Base-by-base conservation (phyloP, 2,329 filamentous ascomycete genomes). In the Capronia coronata region DNA sequence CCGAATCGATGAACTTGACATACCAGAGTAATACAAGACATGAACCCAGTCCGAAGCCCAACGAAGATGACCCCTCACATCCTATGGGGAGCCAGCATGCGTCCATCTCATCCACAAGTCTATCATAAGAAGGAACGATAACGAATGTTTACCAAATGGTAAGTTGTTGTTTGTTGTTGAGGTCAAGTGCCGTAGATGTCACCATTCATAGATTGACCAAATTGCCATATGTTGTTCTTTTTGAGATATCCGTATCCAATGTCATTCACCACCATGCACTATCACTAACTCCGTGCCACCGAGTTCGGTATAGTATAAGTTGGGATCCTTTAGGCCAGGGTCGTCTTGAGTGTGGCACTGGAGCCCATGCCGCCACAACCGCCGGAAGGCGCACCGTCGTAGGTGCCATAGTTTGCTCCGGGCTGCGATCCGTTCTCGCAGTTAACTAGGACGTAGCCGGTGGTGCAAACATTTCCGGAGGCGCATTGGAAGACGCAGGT, bases 401-500 rank as follows among this genome's bases (percentile, higher is more conserved):
- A 57, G n/a, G 46, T 55, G 29, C 57, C 57, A 34, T 51, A 58
- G 52, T 57, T 56, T 46, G 57, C 57, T 27, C 57, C 57, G 8
- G 51, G 39, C 41, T 59, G 57, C 27, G 55, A 58, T 14, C 55
- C 55, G 44, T 53, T 59, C 14, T 49, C 57, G 43, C 58, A 61
- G 58, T 61, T 61, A 34, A 52, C 23, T 29, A 61, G 57, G 9
- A 45, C 18, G 46, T 61, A 61, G 43, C 40, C 53, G 44, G 25
- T 48, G 42, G 46, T 49, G 51, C 58, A 61, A 22, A 43, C 48
- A 38, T 47, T 46, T 14, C 57, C 48, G 32, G 38, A 39, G 10
- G 42, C 16, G 58, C 58, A 61, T 25, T 49, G 38, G 43, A 61
- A 61, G 25, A 61, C 58, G 38, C 58, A 61, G 11, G 58, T 61